Evolutionary conservation across 305 asterid species (phyloP).

Genomic region (Solanum hybrid): DNA sequence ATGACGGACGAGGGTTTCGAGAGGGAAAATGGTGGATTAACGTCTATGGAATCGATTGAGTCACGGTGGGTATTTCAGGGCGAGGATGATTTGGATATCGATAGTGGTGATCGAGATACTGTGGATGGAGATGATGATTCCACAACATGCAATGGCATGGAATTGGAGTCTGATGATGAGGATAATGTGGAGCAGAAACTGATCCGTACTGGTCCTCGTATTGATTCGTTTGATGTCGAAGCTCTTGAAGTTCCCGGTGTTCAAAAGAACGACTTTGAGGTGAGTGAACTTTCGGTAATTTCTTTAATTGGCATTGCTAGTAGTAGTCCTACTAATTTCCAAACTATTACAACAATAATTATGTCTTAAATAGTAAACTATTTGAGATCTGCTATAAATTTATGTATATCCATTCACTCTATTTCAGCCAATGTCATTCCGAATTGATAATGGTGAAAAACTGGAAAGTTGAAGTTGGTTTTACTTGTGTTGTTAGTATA

Average conservation of each 20-base stretch:
- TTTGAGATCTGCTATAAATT: neutral
- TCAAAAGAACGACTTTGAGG: conserved; percentile 72
- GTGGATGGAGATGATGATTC: conserved; percentile 37
- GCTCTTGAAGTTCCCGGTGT: conserved; percentile 95
- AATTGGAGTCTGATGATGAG: conserved; percentile 62
- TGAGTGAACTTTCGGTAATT: conserved; percentile 23
- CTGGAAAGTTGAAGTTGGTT: neutral
- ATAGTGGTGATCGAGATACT: conserved; percentile 26
- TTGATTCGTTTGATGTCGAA: conserved; percentile 94
- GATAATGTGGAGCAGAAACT: conserved; percentile 65
- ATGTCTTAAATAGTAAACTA: neutral
- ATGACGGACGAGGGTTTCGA: conserved; percentile 57
- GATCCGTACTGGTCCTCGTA: conserved; percentile 87
- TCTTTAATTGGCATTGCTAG: neutral
- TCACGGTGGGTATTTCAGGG: conserved; percentile 97
- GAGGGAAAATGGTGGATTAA: conserved; percentile 36
- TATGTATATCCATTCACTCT: neutral
- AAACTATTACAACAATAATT: neutral
- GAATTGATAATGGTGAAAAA: neutral
- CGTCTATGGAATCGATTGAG: conserved; percentile 79
- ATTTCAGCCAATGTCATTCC: neutral
- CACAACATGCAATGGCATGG: conserved; percentile 26
- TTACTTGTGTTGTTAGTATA: neutral
- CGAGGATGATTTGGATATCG: conserved; percentile 50
- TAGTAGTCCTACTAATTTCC: neutral